Percentiles rank a stretch among this genome's conserved stretches.
These are phyloP conservation scores for Starmerella floricola DNA, from an alignment of 805 yeast species.

Conservation along the genomic window DNA sequence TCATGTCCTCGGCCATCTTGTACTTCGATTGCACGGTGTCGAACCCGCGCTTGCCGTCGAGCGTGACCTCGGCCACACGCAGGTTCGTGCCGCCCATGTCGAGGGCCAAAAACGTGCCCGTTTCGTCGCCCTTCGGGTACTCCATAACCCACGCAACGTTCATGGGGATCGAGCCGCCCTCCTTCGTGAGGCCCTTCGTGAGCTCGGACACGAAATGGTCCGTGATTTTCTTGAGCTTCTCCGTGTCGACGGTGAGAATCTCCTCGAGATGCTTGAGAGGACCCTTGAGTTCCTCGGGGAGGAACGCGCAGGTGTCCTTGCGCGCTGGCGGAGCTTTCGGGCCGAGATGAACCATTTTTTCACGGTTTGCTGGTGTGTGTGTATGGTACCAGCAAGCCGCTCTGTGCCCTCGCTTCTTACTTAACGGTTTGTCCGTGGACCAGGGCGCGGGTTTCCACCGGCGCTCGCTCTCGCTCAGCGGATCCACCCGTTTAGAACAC, in stretches of 20 bases:
- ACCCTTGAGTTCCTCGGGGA: constrained; percentile 49
- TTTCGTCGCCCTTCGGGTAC: constrained; percentile 82
- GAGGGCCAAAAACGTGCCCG: constrained; percentile 81
- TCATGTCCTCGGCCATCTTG: constrained; percentile 60
- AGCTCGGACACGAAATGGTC: constrained; percentile 69
- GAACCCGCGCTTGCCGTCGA: constrained; percentile 73
- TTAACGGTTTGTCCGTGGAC: not conserved
- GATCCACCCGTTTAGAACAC: too few species aligned
- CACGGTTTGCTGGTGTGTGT: constrained; percentile 9
- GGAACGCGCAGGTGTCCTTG: constrained; percentile 50
- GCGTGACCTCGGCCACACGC: constrained; percentile 77
- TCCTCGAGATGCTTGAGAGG: constrained; percentile 49
- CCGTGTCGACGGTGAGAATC: constrained; percentile 49
- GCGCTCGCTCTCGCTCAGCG: too few species aligned
- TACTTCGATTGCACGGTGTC: constrained; percentile 80
- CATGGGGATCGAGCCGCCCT: constrained; percentile 89
- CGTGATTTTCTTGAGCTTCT: constrained; percentile 51
- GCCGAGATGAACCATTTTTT: constrained; percentile 75
- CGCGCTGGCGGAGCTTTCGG: constrained; percentile 74
- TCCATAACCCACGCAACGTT: constrained; percentile 94
- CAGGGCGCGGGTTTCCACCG: too few species aligned
- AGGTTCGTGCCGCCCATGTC: constrained; percentile 97
- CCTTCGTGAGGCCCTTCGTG: constrained; percentile 51
- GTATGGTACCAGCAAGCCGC: not conserved
- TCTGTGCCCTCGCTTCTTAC: not conserved